Evolutionary conservation across 2,329 filamentous ascomycete species (phyloP), one percentile per base, ranked within the genome.

Genomic region (Diaporthe ampelina): DNA sequence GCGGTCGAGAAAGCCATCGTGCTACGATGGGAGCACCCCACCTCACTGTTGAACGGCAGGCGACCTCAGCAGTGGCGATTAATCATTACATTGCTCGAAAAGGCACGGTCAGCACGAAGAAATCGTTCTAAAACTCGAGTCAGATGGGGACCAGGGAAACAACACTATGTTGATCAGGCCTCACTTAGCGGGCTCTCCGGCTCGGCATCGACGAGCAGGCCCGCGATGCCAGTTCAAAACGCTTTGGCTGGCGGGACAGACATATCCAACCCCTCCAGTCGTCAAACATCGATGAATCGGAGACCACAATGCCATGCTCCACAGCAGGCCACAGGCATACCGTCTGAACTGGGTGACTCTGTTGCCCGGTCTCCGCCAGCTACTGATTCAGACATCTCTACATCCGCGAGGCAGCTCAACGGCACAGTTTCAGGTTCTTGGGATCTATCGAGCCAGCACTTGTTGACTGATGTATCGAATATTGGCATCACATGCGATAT

Each of bases 51-150:
- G 6, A 65, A 65, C n/a, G 40, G 61, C 29, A 65, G 29, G 61
- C 45, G 29, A 35, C 61, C 61, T 8, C 61, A 65, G 40, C 61
- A 65, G 40, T 58, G 56, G 56, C 32, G 56, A 58, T 58, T 15
- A 1, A 58, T 58, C 19, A 58, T 58, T 15, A 58, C 21, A 3
- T 32, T 58, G 19, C 10, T 58, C 0, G 56, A 58, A 58, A 37
- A 58, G 19, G 56, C 56, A 37, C 56, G 56, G 7, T 37, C 26
- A 15, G 56, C 56, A 37, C 56, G 56, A 37, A 19, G 13, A 6
- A 6, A 58, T 10, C 32, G 32, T 37, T 21, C n/a, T 19, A 58
- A 32, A 1, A 58, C 2, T 3, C 56, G 56, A 58, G 21, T 32
- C 15, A 58, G 56, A 15, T 17, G 32, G 3, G 32, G 50, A 2